A percentile compares a stretch with the other conserved stretches of the same genome.
These are phyloP conservation scores for Austroboletus eburneus DNA, from an alignment of 768 basidiomycete species.

Conservation along the genomic window DNA sequence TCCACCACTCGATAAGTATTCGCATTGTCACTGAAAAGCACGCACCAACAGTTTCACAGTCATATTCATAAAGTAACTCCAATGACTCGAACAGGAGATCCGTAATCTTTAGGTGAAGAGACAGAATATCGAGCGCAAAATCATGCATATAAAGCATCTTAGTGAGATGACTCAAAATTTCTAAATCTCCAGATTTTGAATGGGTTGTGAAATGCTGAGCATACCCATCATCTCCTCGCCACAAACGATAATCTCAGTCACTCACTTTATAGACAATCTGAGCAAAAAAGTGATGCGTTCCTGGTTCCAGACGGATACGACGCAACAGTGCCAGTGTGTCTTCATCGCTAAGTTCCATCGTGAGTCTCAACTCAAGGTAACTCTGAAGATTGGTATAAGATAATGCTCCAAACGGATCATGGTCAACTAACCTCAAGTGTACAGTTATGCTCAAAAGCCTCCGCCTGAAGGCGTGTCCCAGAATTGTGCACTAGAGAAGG, in stretches of 20 bases:
- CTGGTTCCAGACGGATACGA: conserved; percentile 51
- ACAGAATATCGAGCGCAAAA: conserved; percentile 59
- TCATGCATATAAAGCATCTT: conserved; percentile 59
- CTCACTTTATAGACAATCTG: conserved; percentile 54
- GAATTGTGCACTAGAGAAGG: conserved; percentile 47
- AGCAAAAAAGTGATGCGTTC: conserved; percentile 56
- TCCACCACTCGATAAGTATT: neutral
- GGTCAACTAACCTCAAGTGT: conserved; percentile 50
- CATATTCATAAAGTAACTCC: conserved; percentile 63
- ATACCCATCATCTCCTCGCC: neutral
- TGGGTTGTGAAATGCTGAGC: conserved; percentile 56
- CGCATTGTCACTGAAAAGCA: neutral
- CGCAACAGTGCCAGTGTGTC: conserved; percentile 34
- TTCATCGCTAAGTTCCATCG: conserved; percentile 42
- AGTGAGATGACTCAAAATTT: conserved; percentile 67
- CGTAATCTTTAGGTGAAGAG: conserved; percentile 61
- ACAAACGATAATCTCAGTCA: neutral
- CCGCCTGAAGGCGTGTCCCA: conserved; percentile 46
- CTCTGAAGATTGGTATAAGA: conserved; percentile 12
- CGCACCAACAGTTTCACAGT: conserved; percentile 75
- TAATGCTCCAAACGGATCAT: neutral
- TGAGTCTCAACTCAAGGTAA: conserved; percentile 57
- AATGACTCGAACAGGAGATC: conserved; percentile 63
- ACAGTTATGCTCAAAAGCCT: conserved; percentile 56
- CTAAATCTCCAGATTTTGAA: conserved; percentile 54